A percentile compares a stretch with the other conserved stretches of the same genome.
phyloP scores from a whole-genome alignment of 306 rosid species.

The Albizia julibrissin region DNA sequence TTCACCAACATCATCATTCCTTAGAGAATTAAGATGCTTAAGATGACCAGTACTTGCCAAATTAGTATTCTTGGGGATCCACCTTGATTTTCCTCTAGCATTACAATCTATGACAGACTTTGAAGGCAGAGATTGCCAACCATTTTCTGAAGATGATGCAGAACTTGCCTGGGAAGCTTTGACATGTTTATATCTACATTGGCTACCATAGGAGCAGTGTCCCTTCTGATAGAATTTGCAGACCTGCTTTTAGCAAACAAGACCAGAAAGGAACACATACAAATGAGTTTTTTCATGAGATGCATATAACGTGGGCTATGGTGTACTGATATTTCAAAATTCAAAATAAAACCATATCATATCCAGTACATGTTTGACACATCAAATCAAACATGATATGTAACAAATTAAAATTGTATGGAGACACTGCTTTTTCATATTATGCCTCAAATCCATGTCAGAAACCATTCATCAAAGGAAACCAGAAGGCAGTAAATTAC shows the following conservation, averaged over 20 bases:
- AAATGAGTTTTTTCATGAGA: not conserved
- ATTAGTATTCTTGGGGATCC: constrained; percentile 51
- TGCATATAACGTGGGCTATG: not conserved
- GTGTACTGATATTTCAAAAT: not conserved
- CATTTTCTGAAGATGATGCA: constrained; percentile 36
- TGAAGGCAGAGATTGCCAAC: constrained; percentile 40
- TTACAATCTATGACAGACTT: constrained; percentile 38
- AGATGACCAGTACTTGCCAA: constrained; percentile 42
- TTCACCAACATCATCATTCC: constrained; percentile 47
- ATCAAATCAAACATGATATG: not conserved
- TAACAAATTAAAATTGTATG: not conserved
- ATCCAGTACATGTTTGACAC: not conserved
- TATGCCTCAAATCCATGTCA: not conserved
- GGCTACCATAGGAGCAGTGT: constrained; percentile 77
- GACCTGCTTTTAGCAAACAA: constrained; percentile 45
- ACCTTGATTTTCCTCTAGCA: constrained; percentile 38
- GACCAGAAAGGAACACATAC: not conserved
- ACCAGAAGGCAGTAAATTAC: not conserved
- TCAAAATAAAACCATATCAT: not conserved
- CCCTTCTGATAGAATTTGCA: constrained; percentile 83
- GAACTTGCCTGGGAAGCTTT: constrained; percentile 55
- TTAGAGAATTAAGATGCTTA: constrained; percentile 34
- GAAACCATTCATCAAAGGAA: not conserved
- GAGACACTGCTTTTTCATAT: not conserved
- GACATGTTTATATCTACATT: constrained; percentile 84